Base-by-base conservation (phyloP, 2,329 filamentous ascomycete species). In the Diplocarpon rosae region DNA sequence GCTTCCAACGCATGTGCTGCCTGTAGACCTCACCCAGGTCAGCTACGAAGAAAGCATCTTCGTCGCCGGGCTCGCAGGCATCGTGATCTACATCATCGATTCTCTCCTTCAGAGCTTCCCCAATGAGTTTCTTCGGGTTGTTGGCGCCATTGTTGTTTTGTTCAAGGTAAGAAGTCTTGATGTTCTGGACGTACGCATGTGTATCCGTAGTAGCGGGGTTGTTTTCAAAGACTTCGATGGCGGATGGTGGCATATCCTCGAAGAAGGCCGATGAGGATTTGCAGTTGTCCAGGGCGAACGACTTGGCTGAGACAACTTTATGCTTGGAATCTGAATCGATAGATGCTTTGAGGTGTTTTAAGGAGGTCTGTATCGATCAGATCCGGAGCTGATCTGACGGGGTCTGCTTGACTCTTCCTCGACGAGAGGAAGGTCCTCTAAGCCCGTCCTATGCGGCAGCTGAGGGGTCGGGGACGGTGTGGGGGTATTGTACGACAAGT, bases 391-490 rank as follows among this genome's bases (percentile, higher is more conserved):
- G 76, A 82, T 80, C 79, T 85, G 85, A 83, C 87, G 84, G 87
- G 85, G 86, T 83, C 87, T 90, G 83, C 84, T 87, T 85, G 88
- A 95, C 87, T 92, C 92, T 93, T 90, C 92, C 92, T 89, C 90
- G 69, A 72, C 73, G 73, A 92, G 90, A 95, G 89, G 90, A 96
- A 96, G 90, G 94, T 89, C 84, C 85, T 81, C 77, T 78, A 79
- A 82, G 82, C 78, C 78, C 81, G 84, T 93, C 85, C 87, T 96
- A 98, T 98, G 90, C 92, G 92, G 92, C 92, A 96, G 90, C 86
- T 94, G 84, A 77, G 72, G 69, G 67, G 70, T 69, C 69, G 75
- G 68, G 66, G 75, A 75, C 66, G 73, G 75, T 66, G 66, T 63
- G 57, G 70, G 70, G 65, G 60, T 65, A 64, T 70, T 65, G 61